These are phyloP conservation scores for Neurospora intermedia DNA, from an alignment of 495 filamentous ascomycete species.

Conservation along the genomic window DNA sequence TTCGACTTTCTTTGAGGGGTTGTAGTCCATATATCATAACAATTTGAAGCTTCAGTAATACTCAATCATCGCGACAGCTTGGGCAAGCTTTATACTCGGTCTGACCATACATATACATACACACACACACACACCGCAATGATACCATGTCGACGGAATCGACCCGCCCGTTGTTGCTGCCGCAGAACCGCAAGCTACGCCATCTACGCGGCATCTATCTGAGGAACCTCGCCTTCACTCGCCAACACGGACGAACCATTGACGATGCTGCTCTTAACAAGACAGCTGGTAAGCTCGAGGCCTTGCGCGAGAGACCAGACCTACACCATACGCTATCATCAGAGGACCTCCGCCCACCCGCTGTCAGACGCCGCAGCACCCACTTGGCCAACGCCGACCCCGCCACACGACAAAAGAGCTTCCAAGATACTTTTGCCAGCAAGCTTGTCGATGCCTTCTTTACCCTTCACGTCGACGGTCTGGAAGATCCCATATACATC, in stretches of 20 bases:
- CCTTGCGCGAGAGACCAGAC: conserved; percentile 40
- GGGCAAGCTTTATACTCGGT: not conserved
- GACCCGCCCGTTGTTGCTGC: conserved; percentile 34
- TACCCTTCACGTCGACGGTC: conserved; percentile 59
- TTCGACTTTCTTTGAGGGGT: not conserved
- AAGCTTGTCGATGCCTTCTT: conserved; percentile 86
- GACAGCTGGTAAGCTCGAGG: conserved; percentile 57
- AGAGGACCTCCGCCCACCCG: conserved; percentile 44
- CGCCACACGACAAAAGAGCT: conserved; percentile 56
- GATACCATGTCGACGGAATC: conserved; percentile 29
- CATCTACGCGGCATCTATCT: conserved; percentile 81
- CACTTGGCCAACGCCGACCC: conserved; percentile 60
- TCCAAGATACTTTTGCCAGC: conserved; percentile 60
- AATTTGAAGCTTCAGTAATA: not conserved
- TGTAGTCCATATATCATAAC: not conserved
- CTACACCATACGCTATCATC: conserved; percentile 66
- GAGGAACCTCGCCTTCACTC: conserved; percentile 65
- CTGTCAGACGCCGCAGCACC: conserved; percentile 55
- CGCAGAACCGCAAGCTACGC: conserved; percentile 77
- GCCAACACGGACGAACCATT: conserved; percentile 59
- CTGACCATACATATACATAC: not conserved
- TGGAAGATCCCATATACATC: conserved; percentile 71
- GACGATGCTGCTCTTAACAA: conserved; percentile 78
- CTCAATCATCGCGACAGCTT: not conserved
- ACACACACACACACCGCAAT: conserved; percentile 4